A percentile compares a stretch with the other conserved stretches of the same genome.
These are phyloP conservation scores for Aspergillus oerlinghausenensis DNA, from an alignment of 2,329 filamentous ascomycete species.

Conservation along the genomic window DNA sequence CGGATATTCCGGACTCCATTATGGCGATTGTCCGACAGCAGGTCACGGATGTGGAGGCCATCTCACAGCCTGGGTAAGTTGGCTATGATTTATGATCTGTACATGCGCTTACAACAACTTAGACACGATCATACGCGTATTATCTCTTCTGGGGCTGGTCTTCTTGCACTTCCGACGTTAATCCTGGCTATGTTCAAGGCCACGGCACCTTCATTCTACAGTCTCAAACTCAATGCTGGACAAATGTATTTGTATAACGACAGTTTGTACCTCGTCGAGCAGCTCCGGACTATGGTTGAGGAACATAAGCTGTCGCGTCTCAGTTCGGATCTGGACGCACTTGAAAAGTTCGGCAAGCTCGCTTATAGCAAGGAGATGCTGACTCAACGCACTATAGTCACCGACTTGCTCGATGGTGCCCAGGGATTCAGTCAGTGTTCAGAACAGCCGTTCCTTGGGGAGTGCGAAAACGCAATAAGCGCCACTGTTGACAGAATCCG, in stretches of 20 bases:
- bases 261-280: constrained; percentile 53
- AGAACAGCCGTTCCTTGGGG: constrained; percentile 53
- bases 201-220: constrained; percentile 44
- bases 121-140: constrained; percentile 34
- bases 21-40: constrained; percentile 40
- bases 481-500: constrained; percentile 55
- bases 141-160: constrained; percentile 38
- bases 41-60: constrained; percentile 37
- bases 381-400: constrained; percentile 57
- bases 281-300: constrained; percentile 47
- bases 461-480: constrained; percentile 57
- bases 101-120: constrained; percentile 17
- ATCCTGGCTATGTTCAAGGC: constrained; percentile 50
- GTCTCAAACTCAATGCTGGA: constrained; percentile 43
- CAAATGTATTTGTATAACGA: constrained; percentile 66
- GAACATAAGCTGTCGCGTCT: constrained; percentile 47
- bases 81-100: neutral
- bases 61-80: constrained; percentile 36
- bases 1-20: constrained; percentile 77
- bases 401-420: constrained; percentile 59
- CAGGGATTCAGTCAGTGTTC: constrained; percentile 60
- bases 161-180: constrained; percentile 44
- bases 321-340: constrained; percentile 50
- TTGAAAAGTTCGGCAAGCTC: constrained; percentile 57
- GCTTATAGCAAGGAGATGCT: constrained; percentile 63